Base-by-base conservation (phyloP, 148 eudicot genomes). In the Amaranthus hypochondriacus region DNA sequence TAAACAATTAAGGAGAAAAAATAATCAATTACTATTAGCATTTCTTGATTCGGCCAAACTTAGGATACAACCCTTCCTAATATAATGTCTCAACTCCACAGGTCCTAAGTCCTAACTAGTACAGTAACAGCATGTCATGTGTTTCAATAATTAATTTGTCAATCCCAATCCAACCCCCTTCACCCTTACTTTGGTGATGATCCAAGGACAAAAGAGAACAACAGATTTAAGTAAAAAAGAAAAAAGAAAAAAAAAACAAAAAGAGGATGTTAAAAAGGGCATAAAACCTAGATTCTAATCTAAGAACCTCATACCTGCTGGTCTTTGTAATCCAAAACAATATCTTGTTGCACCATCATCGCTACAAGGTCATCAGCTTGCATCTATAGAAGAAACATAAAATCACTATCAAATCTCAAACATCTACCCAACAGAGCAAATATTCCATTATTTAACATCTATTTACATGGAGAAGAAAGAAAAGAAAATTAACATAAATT, bases 261-360 rank as follows among this genome's bases (percentile, higher is more conserved):
- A 56, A 14, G 49, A 48, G 52, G 21, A 28, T 9, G 48, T 28
- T 28, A 28, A 28, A 28, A 1, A 28, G 39, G 39, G 39, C 39
- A 28, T 28, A 28, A 28, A 28, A 28, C 39, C 39, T 28, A 68
- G 49, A 57, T 43, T 5, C 14, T 43, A 42, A 28, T 64, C 56
- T 66, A 79, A 62, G 56, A 76, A 67, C 76, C 50, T 68, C 68
- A 70, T 78, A 95, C 99, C 96, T 95, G 90, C 77, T 88, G 87
- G 69, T 85, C 81, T 75, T 87, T 82, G 71, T 90, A 89, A 82
- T 87, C 88, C 77, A 85, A 86, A 62, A 88, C 76, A 59, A 95
- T 83, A 64, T 84, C 91, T 76, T 89, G 81, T 79, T 86, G 87
- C 75, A 95, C 83, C 87, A 87, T 78, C 71, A 64, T 69, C 13